Percentiles rank a stretch among this genome's conserved stretches.
Conservation (phyloP, 306 rosid species). For the Vachellia pachyceras region DNA sequence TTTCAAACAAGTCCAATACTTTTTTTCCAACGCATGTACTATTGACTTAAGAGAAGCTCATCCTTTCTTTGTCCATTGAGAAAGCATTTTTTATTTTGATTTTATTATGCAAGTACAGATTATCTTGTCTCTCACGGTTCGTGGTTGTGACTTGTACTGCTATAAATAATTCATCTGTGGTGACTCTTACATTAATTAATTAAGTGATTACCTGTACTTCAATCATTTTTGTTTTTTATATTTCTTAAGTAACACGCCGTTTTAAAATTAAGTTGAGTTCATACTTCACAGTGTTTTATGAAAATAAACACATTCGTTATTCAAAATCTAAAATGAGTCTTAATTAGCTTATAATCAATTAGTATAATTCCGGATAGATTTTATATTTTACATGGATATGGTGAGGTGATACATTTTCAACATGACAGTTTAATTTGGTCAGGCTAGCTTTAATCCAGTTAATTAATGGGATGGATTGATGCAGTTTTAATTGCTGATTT, state of each 20-base stretch:
- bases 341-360: neutral
- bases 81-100: neutral
- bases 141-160: neutral
- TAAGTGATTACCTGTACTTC: constrained; percentile 3
- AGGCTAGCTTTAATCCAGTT: neutral
- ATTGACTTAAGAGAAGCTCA: neutral
- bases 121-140: neutral
- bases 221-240: neutral
- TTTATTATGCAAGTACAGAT: neutral
- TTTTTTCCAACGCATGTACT: no score
- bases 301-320: neutral
- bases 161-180: neutral
- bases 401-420: neutral
- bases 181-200: neutral
- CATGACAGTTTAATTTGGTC: neutral
- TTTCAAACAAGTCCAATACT: no score
- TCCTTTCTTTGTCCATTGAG: neutral
- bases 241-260: neutral
- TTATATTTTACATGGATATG: no score
- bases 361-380: neutral
- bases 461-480: neutral
- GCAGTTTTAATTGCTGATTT: neutral
- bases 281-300: neutral
- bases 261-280: neutral
- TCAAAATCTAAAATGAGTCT: neutral